Base-by-base conservation (phyloP, 805 yeast species). In the Yarrowia porcina region DNA sequence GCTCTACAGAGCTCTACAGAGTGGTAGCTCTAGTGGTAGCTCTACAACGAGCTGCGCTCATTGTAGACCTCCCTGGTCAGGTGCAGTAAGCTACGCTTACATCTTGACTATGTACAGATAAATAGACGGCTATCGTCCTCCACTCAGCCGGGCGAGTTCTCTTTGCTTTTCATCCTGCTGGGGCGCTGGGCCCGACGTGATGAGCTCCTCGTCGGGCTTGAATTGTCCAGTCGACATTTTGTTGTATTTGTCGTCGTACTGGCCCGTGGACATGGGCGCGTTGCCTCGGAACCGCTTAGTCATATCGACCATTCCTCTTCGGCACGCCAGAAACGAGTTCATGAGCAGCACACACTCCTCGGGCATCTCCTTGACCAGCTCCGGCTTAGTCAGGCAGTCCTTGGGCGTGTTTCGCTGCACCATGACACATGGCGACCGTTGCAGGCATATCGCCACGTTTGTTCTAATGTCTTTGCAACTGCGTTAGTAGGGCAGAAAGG, bases 371-470 rank as follows among this genome's bases (percentile, higher is more conserved):
- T 81, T 80, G 49, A 86, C 79, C 35, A 93, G 80, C 66, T 87
- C 87, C 1, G 96, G 96, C 66, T 92, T 80, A 38, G 88, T 87
- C 20, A 92, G 74, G 71, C 99, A 93, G 64, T 90, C 86, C 66
- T 90, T 87, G 2, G 98, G 98, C 1, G 89, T 89, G 74, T 94
- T 81, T 67, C 99, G 81, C 66, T 94, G 89, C 21, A 93, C 82
- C 77, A 93, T 80, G 57, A 93, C 99, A 74, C 99, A 93, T 15
- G 98, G 98, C 5, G 97, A 91, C 71, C 97, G 83, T 74, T 93
- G 99, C 54, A 93, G 80, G 73, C 99, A 93, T 20, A 93, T 86
- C 10, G 98, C 98, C 64, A 94, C 89, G n/a, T 96, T 97, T 69
- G 84, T 90, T 70, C 92, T 84, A 72, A 93, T 96, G 74, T 93